Evolutionary conservation across 2,329 filamentous ascomycete species (phyloP).

Genomic region (Diplocarpon mali): DNA sequence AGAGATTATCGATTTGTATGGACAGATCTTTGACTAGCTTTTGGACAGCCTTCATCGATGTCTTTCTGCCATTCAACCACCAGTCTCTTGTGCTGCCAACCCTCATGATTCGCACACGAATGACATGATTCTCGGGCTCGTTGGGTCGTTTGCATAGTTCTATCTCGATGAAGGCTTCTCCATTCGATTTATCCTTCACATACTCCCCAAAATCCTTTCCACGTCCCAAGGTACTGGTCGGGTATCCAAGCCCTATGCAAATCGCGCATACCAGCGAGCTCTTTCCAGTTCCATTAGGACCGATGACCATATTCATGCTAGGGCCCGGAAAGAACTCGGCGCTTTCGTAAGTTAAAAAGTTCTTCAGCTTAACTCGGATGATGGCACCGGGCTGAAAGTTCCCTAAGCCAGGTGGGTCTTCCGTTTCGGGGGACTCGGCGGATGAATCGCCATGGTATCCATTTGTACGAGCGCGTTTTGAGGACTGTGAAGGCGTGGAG

Average conservation of each 20-base stretch:
- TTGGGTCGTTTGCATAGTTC: constrained; percentile 61
- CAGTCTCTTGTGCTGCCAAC: constrained; percentile 78
- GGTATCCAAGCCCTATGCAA: constrained; percentile 81
- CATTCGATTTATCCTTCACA: constrained; percentile 69
- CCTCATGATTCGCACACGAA: constrained; percentile 65
- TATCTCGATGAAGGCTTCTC: constrained; percentile 74
- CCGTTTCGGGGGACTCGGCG: constrained; percentile 6
- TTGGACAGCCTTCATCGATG: constrained; percentile 53
- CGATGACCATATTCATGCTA: constrained; percentile 95
- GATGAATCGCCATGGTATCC: constrained; percentile 9
- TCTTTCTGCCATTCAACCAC: constrained; percentile 58
- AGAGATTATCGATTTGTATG: constrained; percentile 96
- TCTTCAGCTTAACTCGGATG: constrained; percentile 69
- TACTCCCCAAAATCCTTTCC: constrained; percentile 80
- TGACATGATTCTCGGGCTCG: constrained; percentile 55
- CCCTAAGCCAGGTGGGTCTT: constrained; percentile 1
- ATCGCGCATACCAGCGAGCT: constrained; percentile 96
- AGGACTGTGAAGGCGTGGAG: constrained; percentile 12
- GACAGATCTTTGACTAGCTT: constrained; percentile 58
- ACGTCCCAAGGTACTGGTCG: constrained; percentile 70
- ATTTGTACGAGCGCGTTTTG: constrained; percentile 22
- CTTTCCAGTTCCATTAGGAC: constrained; percentile 97
- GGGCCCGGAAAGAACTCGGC: constrained; percentile 88
- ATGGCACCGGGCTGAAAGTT: constrained; percentile 53
- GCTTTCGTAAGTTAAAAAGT: constrained; percentile 92